phyloP scores from a whole-genome alignment of 75 land plant species.

The Ceratopteris richardii region DNA sequence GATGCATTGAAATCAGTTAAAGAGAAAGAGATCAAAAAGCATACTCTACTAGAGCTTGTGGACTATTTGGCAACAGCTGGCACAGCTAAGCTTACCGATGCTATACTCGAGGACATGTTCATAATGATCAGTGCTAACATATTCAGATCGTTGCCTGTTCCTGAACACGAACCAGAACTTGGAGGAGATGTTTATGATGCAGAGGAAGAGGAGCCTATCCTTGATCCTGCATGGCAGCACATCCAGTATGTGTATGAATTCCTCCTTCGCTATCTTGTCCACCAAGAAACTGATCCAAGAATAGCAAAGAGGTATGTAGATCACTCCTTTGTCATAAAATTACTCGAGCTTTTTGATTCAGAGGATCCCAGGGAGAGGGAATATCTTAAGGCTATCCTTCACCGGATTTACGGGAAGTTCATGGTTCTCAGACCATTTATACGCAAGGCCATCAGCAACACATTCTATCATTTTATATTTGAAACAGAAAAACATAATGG shows the following conservation, averaged over 20 bases:
- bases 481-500: constrained; percentile 94
- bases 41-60: constrained; percentile 73
- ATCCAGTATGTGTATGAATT: constrained; percentile 81
- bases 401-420: constrained; percentile 80
- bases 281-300: constrained; percentile 81
- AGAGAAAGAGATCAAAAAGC: constrained; percentile 81
- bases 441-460: constrained; percentile 83
- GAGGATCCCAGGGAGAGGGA: constrained; percentile 90
- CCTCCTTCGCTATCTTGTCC: constrained; percentile 65
- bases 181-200: constrained; percentile 55
- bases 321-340: constrained; percentile 69
- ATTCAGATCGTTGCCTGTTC: constrained; percentile 50
- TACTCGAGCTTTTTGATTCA: constrained; percentile 80
- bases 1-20: constrained; percentile 60
- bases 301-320: constrained; percentile 81
- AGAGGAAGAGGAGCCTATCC: constrained; percentile 80
- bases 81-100: constrained; percentile 60
- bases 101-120: constrained; percentile 54
- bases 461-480: constrained; percentile 79
- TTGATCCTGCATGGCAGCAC: constrained; percentile 92
- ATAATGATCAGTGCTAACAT: constrained; percentile 74
- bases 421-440: constrained; percentile 90
- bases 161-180: constrained; percentile 44
- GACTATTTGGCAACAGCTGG: constrained; percentile 62
- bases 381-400: constrained; percentile 75